A percentile compares a stretch with the other conserved stretches of the same genome.
These are phyloP conservation scores for Aureobasidium vineae DNA, from an alignment of 2,329 filamentous ascomycete species.

Conservation along the genomic window DNA sequence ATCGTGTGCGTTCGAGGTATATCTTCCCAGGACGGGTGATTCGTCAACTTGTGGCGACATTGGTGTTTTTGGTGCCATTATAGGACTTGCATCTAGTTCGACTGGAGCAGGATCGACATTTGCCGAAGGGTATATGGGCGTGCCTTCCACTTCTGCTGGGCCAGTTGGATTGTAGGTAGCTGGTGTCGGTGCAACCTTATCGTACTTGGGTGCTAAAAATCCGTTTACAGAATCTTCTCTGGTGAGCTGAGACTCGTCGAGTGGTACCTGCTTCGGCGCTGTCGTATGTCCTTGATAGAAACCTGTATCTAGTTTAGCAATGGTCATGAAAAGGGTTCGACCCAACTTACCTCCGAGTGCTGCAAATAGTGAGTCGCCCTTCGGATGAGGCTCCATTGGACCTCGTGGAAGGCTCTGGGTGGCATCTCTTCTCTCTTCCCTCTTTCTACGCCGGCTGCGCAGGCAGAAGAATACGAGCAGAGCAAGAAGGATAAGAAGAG, in stretches of 20 bases:
- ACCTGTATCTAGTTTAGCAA: neutral
- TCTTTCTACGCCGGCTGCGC: slow-evolving; percentile 30
- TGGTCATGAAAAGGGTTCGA: neutral
- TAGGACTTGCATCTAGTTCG: slow-evolving; percentile 21
- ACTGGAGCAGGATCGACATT: slow-evolving; percentile 11
- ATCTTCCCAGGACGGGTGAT: slow-evolving; percentile 32
- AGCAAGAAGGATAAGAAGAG: slow-evolving; percentile 30
- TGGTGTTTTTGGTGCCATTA: slow-evolving; percentile 16
- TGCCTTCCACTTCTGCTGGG: slow-evolving; percentile 15
- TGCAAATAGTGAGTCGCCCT: slow-evolving; percentile 33
- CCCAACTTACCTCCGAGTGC: slow-evolving; percentile 35
- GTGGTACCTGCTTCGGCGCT: neutral
- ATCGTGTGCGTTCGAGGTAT: neutral
- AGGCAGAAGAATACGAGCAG: slow-evolving; percentile 27
- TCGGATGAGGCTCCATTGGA: slow-evolving; percentile 26
- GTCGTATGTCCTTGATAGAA: slow-evolving; percentile 18
- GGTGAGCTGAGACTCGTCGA: slow-evolving; percentile 1
- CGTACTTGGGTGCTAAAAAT: neutral
- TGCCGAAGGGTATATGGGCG: slow-evolving; percentile 11
- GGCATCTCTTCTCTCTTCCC: slow-evolving; percentile 31
- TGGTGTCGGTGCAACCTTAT: neutral
- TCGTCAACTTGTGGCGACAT: slow-evolving; percentile 24
- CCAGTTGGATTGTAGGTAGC: neutral
- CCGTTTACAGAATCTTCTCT: slow-evolving; percentile 17
- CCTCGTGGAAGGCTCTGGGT: slow-evolving; percentile 29